Base-by-base conservation (phyloP, 2,329 filamentous ascomycete species). In the Setomelanomma holmii region DNA sequence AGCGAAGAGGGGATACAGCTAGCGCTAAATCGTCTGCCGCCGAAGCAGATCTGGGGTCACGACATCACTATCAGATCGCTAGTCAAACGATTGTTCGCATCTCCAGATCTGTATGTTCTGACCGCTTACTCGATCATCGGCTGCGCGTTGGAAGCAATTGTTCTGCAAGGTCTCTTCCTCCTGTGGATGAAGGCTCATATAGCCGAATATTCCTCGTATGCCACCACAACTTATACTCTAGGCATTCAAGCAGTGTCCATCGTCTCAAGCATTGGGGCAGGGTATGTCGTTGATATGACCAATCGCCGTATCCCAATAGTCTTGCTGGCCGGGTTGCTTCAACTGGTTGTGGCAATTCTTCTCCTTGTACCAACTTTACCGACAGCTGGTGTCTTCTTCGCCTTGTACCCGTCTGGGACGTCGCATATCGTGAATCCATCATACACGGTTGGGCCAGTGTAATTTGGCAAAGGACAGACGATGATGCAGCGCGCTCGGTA, bases 231-330 rank as follows among this genome's bases (percentile, higher is more conserved):
- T 58, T 85, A 85, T 42, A 83, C 83, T 0, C 80, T 83, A 0
- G 83, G 82, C 1, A 80, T 86, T 0, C 79, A 84, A 0, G 84
- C 82, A 0, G 79, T 82, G 0, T 84, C 83, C 2, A 86, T 86
- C 30, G 68, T 81, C 0, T 83, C 82, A 5, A 75, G 75, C 39
- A 67, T 76, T 11, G 57, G 69, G 2, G 73, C 73, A 20, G 74
- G 72, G 16, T 66, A 72, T 43, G 61, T 74, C 19, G 77, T 77
- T 48, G 75, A 78, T 43, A 63, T 67, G 19, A 76, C 75, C 0
- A 68, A 71, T 19, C 59, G 61, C 3, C 68, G 68, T 23, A 60
- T 73, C 8, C 72, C 73, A 1, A 75, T 76, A 66, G 72, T 71
- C 4, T 48, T 75, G 1, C 50, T 76, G 8, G 71, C 67, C 11